These are phyloP conservation scores for Ilex asprella DNA, from an alignment of 257 asterid species.

Conservation along the genomic window DNA sequence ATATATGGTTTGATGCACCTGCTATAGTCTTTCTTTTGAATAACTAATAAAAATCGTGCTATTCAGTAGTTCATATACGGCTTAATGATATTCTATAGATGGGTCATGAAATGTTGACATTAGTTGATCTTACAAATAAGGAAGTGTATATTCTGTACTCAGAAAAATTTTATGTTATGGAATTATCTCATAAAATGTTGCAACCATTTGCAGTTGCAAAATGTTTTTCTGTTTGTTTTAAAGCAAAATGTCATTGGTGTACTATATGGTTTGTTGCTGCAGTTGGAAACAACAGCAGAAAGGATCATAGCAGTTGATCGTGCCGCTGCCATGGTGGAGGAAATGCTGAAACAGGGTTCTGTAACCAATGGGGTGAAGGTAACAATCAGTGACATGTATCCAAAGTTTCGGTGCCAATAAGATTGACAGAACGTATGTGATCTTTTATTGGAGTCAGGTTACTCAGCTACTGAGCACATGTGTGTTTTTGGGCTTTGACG, in stretches of 20 bases:
- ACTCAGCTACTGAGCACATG: conserved; percentile 54
- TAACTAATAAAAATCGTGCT: too few species aligned
- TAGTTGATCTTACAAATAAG: too few species aligned
- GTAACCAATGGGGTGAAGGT: conserved; percentile 56
- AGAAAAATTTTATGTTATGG: too few species aligned
- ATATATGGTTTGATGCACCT: too few species aligned
- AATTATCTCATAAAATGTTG: conserved; percentile 4
- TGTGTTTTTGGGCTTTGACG: conserved; percentile 88
- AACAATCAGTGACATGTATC: conserved; percentile 1
- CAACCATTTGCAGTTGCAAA: conserved; percentile 1
- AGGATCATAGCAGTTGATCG: conserved; percentile 90
- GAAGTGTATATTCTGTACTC: too few species aligned
- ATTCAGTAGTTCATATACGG: too few species aligned
- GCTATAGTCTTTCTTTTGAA: too few species aligned
- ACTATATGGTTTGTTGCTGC: conserved; percentile 26
- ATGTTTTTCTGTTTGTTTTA: conserved; percentile 4
- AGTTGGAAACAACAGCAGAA: conserved; percentile 84
- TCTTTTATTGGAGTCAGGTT: conserved; percentile 33
- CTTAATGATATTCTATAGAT: too few species aligned
- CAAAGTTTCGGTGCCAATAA: too few species aligned
- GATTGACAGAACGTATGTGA: not conserved
- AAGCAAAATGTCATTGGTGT: conserved; percentile 7
- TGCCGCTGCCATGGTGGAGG: conserved; percentile 97
- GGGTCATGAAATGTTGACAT: too few species aligned
- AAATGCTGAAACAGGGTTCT: conserved; percentile 66